Conservation (phyloP, 2,329 filamentous ascomycete genomes). For the Tolypocladium endophyticum region DNA sequence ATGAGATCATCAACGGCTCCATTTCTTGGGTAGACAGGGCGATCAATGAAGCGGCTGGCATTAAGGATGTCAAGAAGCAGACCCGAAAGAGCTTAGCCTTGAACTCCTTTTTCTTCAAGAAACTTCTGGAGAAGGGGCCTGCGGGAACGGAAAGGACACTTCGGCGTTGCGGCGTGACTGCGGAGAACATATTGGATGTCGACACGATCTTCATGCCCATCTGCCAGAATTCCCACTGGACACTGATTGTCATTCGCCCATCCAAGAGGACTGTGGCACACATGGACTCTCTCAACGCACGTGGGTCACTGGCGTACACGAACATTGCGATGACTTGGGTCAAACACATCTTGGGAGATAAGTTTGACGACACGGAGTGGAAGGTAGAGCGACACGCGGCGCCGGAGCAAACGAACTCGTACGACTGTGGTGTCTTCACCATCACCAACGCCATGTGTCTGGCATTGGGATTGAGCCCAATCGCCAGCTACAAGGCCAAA, state of each 20-base stretch:
- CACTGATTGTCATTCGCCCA: conserved; percentile 56
- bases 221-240: conserved; percentile 58
- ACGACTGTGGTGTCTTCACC: conserved; percentile 70
- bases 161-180: conserved; percentile 43
- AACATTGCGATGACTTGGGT: conserved; percentile 43
- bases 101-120: conserved; percentile 56
- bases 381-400: conserved; percentile 36
- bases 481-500: conserved; percentile 33
- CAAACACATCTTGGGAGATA: conserved; percentile 39
- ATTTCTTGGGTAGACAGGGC: conserved; percentile 49
- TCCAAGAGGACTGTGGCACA: conserved; percentile 51
- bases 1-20: conserved; percentile 62
- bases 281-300: conserved; percentile 52
- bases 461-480: conserved; percentile 40
- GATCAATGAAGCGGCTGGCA: conserved; percentile 46
- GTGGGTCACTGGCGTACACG: conserved; percentile 29
- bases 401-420: conserved; percentile 52
- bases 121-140: conserved; percentile 36
- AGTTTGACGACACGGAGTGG: conserved; percentile 52
- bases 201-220: conserved; percentile 63
- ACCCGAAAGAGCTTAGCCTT: conserved; percentile 51
- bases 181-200: conserved; percentile 52
- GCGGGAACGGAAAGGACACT: conserved; percentile 42
- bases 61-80: conserved; percentile 31
- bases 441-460: conserved; percentile 62